A percentile compares a stretch with the other conserved stretches of the same genome.
Conservation (phyloP, 495 filamentous ascomycete genomes). For the Corynascus novoguineensis region DNA sequence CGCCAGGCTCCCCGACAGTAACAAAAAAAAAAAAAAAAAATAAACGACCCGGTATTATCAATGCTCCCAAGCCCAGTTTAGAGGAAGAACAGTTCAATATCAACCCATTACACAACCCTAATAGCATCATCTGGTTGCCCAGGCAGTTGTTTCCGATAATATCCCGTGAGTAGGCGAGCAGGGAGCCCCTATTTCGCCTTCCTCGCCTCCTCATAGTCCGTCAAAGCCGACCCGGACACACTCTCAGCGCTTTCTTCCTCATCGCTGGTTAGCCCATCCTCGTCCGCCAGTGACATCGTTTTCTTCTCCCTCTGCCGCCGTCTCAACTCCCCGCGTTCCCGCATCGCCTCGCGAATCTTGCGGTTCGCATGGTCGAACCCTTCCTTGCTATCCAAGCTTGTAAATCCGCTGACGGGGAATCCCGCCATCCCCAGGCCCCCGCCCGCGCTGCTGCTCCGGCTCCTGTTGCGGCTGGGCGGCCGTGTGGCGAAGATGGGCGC, state of each 20-base stretch:
- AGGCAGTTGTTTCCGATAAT: neutral
- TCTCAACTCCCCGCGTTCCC: constrained; percentile 69
- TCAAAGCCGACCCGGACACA: neutral
- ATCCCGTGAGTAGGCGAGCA: neutral
- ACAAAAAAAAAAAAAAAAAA: too few species aligned
- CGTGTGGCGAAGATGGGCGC: constrained; percentile 86
- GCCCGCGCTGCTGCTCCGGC: constrained; percentile 63
- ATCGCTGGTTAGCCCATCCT: constrained; percentile 20
- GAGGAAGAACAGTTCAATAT: too few species aligned
- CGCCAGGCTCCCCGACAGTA: too few species aligned
- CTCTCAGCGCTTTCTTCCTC: constrained; percentile 19
- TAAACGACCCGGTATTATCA: too few species aligned
- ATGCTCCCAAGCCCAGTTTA: too few species aligned
- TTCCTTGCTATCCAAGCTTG: constrained; percentile 62
- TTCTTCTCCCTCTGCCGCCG: constrained; percentile 62
- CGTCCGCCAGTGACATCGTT: constrained; percentile 28
- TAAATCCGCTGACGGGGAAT: constrained; percentile 67
- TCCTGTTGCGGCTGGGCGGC: constrained; percentile 65
- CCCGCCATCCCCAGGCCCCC: constrained; percentile 45
- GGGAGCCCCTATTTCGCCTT: neutral
- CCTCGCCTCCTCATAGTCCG: neutral
- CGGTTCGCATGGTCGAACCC: constrained; percentile 75
- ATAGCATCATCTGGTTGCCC: neutral
- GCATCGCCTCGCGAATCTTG: constrained; percentile 84
- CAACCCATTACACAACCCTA: neutral